Conservation (phyloP, 2,329 filamentous ascomycete genomes). For the Thermomyces lanuginosus region DNA sequence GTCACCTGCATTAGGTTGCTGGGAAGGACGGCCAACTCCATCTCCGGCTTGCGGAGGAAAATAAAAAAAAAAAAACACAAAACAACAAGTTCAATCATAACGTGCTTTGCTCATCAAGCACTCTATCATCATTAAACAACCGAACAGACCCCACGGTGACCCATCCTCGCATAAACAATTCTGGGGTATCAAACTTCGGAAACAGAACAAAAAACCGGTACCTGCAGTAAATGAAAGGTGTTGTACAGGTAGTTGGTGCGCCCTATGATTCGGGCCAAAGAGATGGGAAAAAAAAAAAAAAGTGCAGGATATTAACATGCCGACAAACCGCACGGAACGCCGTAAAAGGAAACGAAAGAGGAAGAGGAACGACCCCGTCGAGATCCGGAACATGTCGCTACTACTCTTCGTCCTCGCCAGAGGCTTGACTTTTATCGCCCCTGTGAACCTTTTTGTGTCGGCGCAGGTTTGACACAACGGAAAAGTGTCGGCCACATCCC, state of each 20-base stretch:
- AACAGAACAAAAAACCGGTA: constrained; percentile 10
- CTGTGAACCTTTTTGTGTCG: constrained; percentile 95
- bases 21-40: no score
- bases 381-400: constrained; percentile 7
- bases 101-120: constrained; percentile 2
- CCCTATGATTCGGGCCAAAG: constrained; percentile 6
- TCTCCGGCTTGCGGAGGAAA: constrained; percentile 9
- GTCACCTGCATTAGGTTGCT: constrained; percentile 7
- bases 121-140: no score
- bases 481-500: constrained; percentile 89
- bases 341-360: constrained; percentile 5
- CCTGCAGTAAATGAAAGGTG: constrained; percentile 10
- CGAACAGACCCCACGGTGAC: constrained; percentile 4
- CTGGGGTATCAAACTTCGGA: constrained; percentile 13
- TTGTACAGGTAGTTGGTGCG: constrained; percentile 10
- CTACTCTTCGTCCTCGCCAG: constrained; percentile 28
- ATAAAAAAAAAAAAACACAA: constrained; percentile 7
- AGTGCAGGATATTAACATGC: constrained; percentile 8
- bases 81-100: constrained; percentile 7
- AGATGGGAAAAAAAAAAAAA: constrained; percentile 3
- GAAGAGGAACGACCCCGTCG: constrained; percentile 2
- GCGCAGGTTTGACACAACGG: constrained; percentile 87
- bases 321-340: constrained; percentile 5
- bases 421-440: constrained; percentile 32
- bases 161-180: constrained; percentile 6